Evolutionary conservation across 2,329 filamentous ascomycete genomes (phyloP).

Genomic region (Knufia petricola): DNA sequence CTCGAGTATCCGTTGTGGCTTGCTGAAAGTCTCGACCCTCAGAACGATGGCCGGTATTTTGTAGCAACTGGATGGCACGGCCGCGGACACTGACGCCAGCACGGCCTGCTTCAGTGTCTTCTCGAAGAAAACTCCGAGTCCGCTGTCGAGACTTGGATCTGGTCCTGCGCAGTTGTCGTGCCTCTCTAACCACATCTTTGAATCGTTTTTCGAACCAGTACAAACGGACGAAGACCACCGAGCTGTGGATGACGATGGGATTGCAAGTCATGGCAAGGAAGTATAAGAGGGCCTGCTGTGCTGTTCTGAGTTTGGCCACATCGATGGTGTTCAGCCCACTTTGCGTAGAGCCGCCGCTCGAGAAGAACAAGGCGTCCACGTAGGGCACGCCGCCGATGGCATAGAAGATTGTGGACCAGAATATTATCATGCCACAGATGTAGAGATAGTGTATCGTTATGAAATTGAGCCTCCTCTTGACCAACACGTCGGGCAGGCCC

Average conservation of each 20-base stretch:
- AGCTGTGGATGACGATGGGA: constrained; percentile 74
- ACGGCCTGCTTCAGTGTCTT: constrained; percentile 25
- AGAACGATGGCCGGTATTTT: constrained; percentile 14
- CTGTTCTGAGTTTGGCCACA: constrained; percentile 57
- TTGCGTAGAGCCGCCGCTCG: constrained; percentile 78
- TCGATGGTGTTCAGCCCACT: constrained; percentile 77
- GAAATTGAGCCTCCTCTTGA: constrained; percentile 34
- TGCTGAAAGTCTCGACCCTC: neutral
- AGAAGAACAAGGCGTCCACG: constrained; percentile 81
- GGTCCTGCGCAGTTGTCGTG: constrained; percentile 55
- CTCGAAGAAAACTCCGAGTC: constrained; percentile 38
- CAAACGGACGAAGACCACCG: constrained; percentile 81
- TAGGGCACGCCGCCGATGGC: constrained; percentile 57
- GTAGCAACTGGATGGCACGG: constrained; percentile 26
- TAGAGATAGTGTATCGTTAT: constrained; percentile 55
- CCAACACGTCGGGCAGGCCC: constrained; percentile 28
- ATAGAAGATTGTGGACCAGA: constrained; percentile 71
- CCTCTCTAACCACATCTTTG: constrained; percentile 68
- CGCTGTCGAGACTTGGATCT: constrained; percentile 46
- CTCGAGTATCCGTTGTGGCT: neutral
- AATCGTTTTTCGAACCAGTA: constrained; percentile 99
- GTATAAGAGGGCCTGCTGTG: constrained; percentile 65
- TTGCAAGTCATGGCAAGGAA: constrained; percentile 64
- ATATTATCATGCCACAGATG: constrained; percentile 62
- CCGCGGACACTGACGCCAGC: constrained; percentile 21